Evolutionary conservation across 805 yeast species (phyloP), one percentile per base, ranked within the genome.

Genomic region (Candida ovalis): DNA sequence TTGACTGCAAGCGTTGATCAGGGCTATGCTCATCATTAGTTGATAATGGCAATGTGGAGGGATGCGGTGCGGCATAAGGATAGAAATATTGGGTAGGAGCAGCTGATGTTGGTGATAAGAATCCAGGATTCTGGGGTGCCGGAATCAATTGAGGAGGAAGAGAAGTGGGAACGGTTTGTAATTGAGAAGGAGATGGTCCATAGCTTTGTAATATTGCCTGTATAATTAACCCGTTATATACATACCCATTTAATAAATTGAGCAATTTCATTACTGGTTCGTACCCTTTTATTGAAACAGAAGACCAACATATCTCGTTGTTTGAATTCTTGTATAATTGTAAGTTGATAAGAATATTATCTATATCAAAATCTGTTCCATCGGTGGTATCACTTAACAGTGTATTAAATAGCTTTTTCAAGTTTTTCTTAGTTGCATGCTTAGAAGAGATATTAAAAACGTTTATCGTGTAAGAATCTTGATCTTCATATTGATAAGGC

Each of bases 281-380:
- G 25, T 51, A 45, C 44, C 52, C 55, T 13, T 43, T 37, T 9
- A 57, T 32, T 6, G 38, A 45, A 22, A 55, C 45, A 7, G 53
- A 50, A 18, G 57, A 52, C 59, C 61, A 58, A 38, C 61, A 57
- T 15, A 52, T 35, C 8, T 51, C 53, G 42, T 48, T 56, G 27
- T 49, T 56, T 18, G 54, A 47, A n/a, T 55, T 47, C 36, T 59
- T 56, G 43, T 53, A 58, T 6, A 59, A 43, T 37, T 58, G 58
- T 19, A 58, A 35, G 33, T 44, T 44, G 8, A 18, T 32, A 4
- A 56, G 45, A 15, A n/a, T 17, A 21, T n/a, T 5, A 8, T 27
- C 35, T 10, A 27, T 37, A 23, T 33, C 21, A 10, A 22, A 2
- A 17, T 17, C 22, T 5, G 19, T 18, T 4, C 3, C 12, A 17